Conservation (phyloP, 495 filamentous ascomycete genomes). For the Penicillium steckii region DNA sequence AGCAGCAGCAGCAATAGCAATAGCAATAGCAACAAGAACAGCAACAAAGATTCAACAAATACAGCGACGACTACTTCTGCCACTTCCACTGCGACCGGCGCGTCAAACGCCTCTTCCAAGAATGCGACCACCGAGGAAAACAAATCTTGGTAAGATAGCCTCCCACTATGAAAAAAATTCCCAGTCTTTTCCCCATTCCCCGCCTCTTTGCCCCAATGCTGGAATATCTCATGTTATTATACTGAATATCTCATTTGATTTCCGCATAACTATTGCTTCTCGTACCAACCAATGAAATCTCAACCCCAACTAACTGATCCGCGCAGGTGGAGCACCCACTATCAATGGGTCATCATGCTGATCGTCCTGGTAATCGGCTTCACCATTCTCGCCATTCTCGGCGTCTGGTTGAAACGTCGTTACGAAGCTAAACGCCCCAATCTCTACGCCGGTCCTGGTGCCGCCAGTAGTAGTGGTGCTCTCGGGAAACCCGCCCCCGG, state of each 20-base stretch:
- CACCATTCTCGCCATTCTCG: constrained; percentile 30
- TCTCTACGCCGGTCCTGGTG: constrained; percentile 27
- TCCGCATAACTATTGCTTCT: too few relatives aligned
- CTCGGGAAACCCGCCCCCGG: constrained; percentile 7
- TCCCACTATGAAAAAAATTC: neutral
- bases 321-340: constrained; percentile 50
- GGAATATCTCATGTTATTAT: too few relatives aligned
- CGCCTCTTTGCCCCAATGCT: too few relatives aligned
- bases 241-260: too few relatives aligned
- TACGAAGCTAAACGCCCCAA: constrained; percentile 43
- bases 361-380: constrained; percentile 52
- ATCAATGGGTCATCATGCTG: constrained; percentile 54
- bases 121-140: constrained; percentile 9
- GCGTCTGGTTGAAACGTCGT: constrained; percentile 48
- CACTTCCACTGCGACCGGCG: constrained; percentile 5
- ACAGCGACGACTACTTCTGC: constrained; percentile 11
- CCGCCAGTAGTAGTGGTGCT: constrained; percentile 18
- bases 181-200: neutral
- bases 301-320: neutral
- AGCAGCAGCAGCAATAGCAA: constrained; percentile 7
- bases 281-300: too few relatives aligned
- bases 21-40: constrained; percentile 9
- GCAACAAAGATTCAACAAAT: constrained; percentile 14
- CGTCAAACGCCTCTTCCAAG: constrained; percentile 1
- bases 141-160: constrained; percentile 27